Percentiles rank a stretch among this genome's conserved stretches.
These are phyloP conservation scores for Neurospora terricola DNA, from an alignment of 495 filamentous ascomycete genomes.

Conservation along the genomic window DNA sequence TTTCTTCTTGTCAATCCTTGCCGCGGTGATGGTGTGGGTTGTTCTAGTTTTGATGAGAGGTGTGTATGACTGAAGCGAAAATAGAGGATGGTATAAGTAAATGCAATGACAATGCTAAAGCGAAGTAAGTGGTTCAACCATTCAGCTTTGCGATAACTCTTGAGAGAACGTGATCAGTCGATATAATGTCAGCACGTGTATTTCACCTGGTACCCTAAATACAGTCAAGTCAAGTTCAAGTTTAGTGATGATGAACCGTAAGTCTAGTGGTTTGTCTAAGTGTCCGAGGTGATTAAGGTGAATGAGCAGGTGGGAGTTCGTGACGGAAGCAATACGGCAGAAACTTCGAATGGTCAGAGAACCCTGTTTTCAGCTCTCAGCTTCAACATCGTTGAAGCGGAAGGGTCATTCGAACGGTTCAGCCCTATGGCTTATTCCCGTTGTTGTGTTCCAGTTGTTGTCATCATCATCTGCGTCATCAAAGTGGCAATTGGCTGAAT, in stretches of 20 bases:
- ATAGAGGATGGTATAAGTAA: neutral
- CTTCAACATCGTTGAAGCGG: neutral
- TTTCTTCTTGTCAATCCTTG: neutral
- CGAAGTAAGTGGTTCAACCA: too few species aligned
- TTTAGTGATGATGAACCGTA: too few species aligned
- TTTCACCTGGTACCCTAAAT: too few species aligned
- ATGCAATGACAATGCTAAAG: too few species aligned
- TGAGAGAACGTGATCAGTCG: too few species aligned
- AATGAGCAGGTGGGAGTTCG: neutral
- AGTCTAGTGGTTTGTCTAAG: neutral
- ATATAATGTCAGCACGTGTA: too few species aligned
- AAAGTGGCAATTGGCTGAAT: neutral
- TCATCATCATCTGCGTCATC: neutral
- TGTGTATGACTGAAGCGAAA: neutral
- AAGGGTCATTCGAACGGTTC: neutral
- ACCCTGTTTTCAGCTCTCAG: neutral
- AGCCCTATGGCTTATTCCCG: neutral
- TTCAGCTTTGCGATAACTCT: too few species aligned
- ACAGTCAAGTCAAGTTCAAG: too few species aligned
- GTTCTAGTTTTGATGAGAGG: neutral
- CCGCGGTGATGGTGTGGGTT: neutral
- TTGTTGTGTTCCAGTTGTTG: neutral
- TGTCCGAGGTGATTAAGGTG: neutral
- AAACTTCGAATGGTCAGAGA: too few species aligned
- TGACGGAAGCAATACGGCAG: neutral